Conservation (phyloP, 306 rosid genomes). For the Sicyos edulis region DNA sequence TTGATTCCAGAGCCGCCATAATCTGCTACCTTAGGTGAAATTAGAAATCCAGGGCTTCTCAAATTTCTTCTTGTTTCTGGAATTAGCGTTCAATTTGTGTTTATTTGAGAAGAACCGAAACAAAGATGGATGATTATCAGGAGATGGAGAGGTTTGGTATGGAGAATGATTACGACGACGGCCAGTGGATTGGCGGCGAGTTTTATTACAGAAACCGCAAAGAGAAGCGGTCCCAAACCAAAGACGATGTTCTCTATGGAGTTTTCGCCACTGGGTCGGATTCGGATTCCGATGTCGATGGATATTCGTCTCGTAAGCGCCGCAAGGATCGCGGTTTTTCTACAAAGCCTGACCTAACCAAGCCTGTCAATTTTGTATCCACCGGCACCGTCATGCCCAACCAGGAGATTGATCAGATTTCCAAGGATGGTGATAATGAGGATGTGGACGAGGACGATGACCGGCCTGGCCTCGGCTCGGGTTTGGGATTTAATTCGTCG, state of each 20-base stretch:
- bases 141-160: constrained; percentile 76
- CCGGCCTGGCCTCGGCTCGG: constrained; percentile 46
- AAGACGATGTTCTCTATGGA: constrained; percentile 66
- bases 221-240: constrained; percentile 63
- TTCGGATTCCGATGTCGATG: constrained; percentile 31
- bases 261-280: constrained; percentile 52
- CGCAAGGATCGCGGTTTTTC: constrained; percentile 40
- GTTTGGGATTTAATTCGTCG: constrained; percentile 41
- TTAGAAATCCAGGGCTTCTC: background rate
- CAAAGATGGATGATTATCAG: constrained; percentile 68
- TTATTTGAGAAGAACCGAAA: background rate
- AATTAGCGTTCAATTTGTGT: background rate
- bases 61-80: background rate
- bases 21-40: background rate
- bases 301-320: constrained; percentile 45
- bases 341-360: constrained; percentile 47
- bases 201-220: constrained; percentile 56
- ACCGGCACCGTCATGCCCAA: constrained; percentile 67
- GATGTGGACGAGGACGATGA: constrained; percentile 33
- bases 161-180: constrained; percentile 81
- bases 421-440: constrained; percentile 31
- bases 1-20: background rate
- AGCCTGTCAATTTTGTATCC: constrained; percentile 76
- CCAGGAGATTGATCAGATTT: constrained; percentile 40
- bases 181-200: constrained; percentile 65